These are phyloP conservation scores for Cryphonectria naterciae DNA, from an alignment of 2,329 filamentous ascomycete genomes.

Conservation along the genomic window DNA sequence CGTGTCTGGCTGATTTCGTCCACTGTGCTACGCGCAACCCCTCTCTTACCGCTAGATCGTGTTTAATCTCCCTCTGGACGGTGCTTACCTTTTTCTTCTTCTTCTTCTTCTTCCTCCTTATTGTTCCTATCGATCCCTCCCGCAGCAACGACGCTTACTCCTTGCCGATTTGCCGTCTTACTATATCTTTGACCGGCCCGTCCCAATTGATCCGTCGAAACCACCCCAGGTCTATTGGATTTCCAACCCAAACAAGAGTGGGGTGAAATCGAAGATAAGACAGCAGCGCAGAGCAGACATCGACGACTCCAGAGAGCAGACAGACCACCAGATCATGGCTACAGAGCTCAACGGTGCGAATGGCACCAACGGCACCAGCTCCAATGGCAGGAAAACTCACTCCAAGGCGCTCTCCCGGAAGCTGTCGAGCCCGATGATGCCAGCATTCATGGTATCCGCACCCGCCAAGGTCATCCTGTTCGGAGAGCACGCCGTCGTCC, in stretches of 20 bases:
- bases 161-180: neutral
- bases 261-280: neutral
- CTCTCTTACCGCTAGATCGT: neutral
- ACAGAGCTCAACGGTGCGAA: constrained; percentile 28
- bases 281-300: constrained; percentile 1
- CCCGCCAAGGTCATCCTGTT: constrained; percentile 98
- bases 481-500: constrained; percentile 96
- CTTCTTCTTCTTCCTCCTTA: neutral
- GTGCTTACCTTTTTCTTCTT: neutral
- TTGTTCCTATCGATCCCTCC: neutral
- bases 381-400: constrained; percentile 34
- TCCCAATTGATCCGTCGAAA: neutral
- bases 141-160: neutral
- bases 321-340: constrained; percentile 3
- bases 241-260: neutral
- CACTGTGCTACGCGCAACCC: neutral
- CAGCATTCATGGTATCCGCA: constrained; percentile 96
- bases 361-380: constrained; percentile 37
- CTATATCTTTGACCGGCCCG: neutral
- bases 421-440: constrained; percentile 70
- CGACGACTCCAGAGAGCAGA: neutral
- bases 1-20: neutral
- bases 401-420: constrained; percentile 54
- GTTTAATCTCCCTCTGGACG: neutral
- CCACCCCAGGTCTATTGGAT: neutral